Base-by-base conservation (phyloP, 2,329 filamentous ascomycete genomes). In the Aspergillus novofumigatus region DNA sequence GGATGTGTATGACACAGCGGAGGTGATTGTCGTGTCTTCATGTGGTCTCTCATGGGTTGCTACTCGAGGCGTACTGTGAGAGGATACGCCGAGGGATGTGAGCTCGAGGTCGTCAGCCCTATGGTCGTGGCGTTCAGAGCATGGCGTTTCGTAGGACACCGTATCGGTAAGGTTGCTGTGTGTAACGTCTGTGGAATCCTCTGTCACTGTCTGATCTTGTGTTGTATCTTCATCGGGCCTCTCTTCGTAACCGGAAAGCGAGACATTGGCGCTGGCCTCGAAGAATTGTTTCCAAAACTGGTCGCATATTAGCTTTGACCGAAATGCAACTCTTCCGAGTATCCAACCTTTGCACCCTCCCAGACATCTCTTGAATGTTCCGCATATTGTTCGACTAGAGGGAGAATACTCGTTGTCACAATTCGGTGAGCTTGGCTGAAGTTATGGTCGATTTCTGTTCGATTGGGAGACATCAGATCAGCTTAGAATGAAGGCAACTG, bases 201-300 rank as follows among this genome's bases (percentile, higher is more conserved):
- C 78, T 0, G 82, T 82, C 1, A 78, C 80, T 55, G 77, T 71
- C 77, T 83, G 67, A 69, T 77, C 77, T 44, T 78, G 50, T 74
- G 82, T 67, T 53, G 83, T 85, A n/a, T 89, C 86, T 26, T 80
- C 78, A 6, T 74, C 72, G 14, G 85, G 85, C 23, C 86, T 81
- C 69, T 96, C 92, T 71, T 96, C 93, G 74, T 99, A 97, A 28
- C 92, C 92, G 0, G 92, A 96, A 10, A 99, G 83, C 10, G 93
- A 96, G 26, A 99, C 93, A 69, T 99, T 97, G 72, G 94, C 94
- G 50, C 92, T 96, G 38, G 94, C 92, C 77, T 99, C 94, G 76
- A 99, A 99, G 80, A 99, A 99, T 79, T 97, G 92, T 77, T 99
- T 99, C 94, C 94, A 99, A 77, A 99, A 99, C 90, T 95, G 69